Base-by-base conservation (phyloP, 495 filamentous ascomycete species). In the Aspergillus cristatus region DNA sequence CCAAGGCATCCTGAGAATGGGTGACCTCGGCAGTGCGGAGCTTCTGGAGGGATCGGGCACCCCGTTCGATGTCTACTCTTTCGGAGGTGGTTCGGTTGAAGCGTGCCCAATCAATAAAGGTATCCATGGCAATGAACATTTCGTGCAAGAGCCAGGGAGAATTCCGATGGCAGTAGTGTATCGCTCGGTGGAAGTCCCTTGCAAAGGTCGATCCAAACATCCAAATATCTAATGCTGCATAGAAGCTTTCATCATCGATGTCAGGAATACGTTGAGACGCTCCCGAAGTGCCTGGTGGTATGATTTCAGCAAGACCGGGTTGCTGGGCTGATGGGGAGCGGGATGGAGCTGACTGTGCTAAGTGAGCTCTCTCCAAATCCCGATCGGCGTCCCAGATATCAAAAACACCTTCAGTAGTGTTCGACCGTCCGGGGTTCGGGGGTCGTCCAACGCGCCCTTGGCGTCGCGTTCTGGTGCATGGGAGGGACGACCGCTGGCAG, bases 201-300 rank as follows among this genome's bases (percentile, higher is more conserved):
- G 36, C 36, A 17, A 38, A 38, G 25, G 36, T 30, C 11, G 26
- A 31, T 13, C 36, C 36, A 17, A 38, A 31, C 36, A 38, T 38
- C 22, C 28, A 38, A 15, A 38, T 30, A 17, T 38, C 36, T 7
- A 25, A 18, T 17, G 28, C 14, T 13, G 14, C 14, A 26, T 38
- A 38, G 36, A 38, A 38, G 1, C 14, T 37, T 15, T 24, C 20
- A 24, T 24, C 20, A 24, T 24, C 20, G 20, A 24, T 24, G 20
- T 24, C 8, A 24, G 20, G 20, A 24, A 24, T 24, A 24, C 20
- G 20, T 8, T 24, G 20, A 24, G 20, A 24, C 20, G 8, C 20
- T 24, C 20, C 20, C n/a, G n/a, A n/a, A n/a, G n/a, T n/a, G n/a
- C n/a, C n/a, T 24, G 20, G 8, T 8, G 20, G 20, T 24, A 24